Conservation (phyloP, 2,329 filamentous ascomycete species). For the Fusarium tanahbumbuense region DNA sequence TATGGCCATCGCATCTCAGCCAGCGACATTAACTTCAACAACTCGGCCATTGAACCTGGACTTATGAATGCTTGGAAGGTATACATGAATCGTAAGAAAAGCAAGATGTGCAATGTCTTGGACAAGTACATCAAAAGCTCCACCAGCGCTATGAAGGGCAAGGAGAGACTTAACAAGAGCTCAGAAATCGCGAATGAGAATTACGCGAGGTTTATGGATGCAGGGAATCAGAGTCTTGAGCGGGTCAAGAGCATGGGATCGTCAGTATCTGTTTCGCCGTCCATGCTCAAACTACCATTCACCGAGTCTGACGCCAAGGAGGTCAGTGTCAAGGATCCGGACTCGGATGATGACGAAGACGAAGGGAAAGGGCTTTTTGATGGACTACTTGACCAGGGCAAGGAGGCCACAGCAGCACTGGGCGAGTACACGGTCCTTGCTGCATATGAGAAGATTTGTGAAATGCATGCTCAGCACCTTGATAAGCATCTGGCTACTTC, state of each 20-base stretch:
- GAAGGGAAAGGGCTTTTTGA: background rate
- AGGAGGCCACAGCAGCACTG: constrained; percentile 2
- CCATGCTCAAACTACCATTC: background rate
- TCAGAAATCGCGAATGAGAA: background rate
- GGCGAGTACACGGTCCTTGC: constrained; percentile 3
- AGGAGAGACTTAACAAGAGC: background rate
- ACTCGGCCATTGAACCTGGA: constrained; percentile 1
- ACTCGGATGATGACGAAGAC: background rate
- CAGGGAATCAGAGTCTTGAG: background rate
- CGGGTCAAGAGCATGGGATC: constrained; percentile 3
- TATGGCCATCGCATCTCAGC: constrained; percentile 7
- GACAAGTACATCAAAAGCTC: background rate
- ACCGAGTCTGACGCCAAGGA: background rate
- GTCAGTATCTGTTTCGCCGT: background rate
- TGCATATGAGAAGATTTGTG: background rate
- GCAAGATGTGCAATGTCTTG: constrained; percentile 11
- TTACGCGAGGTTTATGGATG: background rate
- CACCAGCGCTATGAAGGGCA: background rate
- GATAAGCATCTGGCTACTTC: constrained; percentile 7
- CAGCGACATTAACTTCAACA: background rate
- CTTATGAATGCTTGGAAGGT: constrained; percentile 2
- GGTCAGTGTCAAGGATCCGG: background rate
- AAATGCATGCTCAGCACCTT: constrained; percentile 1
- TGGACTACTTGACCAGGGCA: constrained; percentile 1
- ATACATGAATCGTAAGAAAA: constrained; percentile 2